Evolutionary conservation across 306 rosid genomes (phyloP), one percentile per base, ranked within the genome.

Genomic region (Neltuma alba): DNA sequence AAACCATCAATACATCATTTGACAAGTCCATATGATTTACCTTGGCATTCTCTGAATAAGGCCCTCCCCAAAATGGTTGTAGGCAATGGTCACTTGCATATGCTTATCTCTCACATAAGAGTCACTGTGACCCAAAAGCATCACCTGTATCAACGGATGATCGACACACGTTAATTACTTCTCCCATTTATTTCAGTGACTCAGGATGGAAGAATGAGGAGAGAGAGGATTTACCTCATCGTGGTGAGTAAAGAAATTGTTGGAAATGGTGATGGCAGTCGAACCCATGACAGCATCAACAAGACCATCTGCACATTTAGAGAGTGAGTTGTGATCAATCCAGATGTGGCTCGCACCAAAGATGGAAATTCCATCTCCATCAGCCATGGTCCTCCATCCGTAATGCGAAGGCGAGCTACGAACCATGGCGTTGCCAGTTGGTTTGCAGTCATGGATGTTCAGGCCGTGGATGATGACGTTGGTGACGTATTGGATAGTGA

Each of bases 11-110:
- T 55, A 23, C 10, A 9, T 50, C 70, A 36, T 58, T 27, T 45
- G 38, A 70, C 44, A 60, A n/a, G n/a, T n/a, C n/a, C n/a, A n/a
- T 16, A 31, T 15, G 21, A 54, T 23, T 79, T 89, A 92, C 99
- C 99, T 95, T 42, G 99, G 99, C 99, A 95, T 95, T 76, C 99
- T 93, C 58, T 95, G 99, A 25, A 93, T 89, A 25, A 95, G 98
- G 37, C 97, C 98, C 84, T 95, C 97, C 47, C 99, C 98, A 81
- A 95, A 95, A 91, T 95, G 99, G 84, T 95, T 95, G 88, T 93
- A 95, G 57, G 99, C 98, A 72, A 95, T 93, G 82, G 98, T 95
- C 62, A 93, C 99, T 83, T 95, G 99, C 99, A 95, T 95, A 60
- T 90, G 91, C 87, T 88, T 93, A 86, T 95, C 99, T 16, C 89